A percentile compares a stretch with the other conserved stretches of the same genome.
Conservation (phyloP, 768 basidiomycete species). For the Cyathus striatus region DNA sequence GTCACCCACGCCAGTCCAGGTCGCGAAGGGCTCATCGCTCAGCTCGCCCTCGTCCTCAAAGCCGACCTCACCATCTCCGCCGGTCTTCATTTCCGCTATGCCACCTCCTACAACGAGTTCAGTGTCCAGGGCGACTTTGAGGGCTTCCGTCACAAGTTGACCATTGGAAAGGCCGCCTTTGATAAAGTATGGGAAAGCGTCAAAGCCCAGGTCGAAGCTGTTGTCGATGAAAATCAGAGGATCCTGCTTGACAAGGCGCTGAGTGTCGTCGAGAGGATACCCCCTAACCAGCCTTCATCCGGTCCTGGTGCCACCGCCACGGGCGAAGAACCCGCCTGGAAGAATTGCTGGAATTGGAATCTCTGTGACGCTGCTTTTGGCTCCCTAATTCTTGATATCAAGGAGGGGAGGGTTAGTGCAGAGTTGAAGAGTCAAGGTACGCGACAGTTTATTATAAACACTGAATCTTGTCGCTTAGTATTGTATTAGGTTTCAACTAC, state of each 20-base stretch:
- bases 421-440: conserved; percentile 90
- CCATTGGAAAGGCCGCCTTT: conserved; percentile 74
- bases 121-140: conserved; percentile 89
- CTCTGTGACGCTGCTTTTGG: conserved; percentile 95
- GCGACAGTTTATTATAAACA: too few species aligned
- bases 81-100: conserved; percentile 96
- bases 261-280: conserved; percentile 77
- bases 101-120: conserved; percentile 95
- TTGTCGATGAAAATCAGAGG: conserved; percentile 88
- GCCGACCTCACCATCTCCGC: conserved; percentile 93
- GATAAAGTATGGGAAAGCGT: conserved; percentile 95
- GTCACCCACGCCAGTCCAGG: conserved; percentile 91
- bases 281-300: conserved; percentile 42
- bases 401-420: conserved; percentile 87
- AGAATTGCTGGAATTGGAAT: conserved; percentile 99
- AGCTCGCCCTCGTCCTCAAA: conserved; percentile 86
- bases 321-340: conserved; percentile 92
- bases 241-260: conserved; percentile 87
- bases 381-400: conserved; percentile 80
- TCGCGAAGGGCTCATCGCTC: conserved; percentile 87
- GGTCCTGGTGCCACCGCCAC: conserved; percentile 45
- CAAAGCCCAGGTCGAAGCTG: conserved; percentile 83
- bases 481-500: conserved; percentile 84
- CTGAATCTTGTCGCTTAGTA: too few species aligned
- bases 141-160: conserved; percentile 77